Evolutionary conservation across 2,329 filamentous ascomycete species (phyloP).

Genomic region (Aspergillus pseudoterreus): DNA sequence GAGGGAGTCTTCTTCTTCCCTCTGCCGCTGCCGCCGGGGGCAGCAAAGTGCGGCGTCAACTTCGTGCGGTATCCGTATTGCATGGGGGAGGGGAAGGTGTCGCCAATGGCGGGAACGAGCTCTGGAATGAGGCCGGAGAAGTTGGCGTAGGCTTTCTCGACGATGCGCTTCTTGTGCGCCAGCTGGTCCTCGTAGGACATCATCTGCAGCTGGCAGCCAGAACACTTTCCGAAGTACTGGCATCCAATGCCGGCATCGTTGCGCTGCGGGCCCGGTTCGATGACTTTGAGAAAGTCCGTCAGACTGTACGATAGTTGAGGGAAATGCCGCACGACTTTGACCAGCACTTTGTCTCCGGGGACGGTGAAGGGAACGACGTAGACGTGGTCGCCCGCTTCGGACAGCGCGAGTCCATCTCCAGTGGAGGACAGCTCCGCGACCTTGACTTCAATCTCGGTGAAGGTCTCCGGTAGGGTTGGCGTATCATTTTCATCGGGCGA

Average conservation of each 20-base stretch:
- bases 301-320: conserved; percentile 64
- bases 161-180: conserved; percentile 74
- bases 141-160: conserved; percentile 87
- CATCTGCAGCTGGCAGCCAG: conserved; percentile 97
- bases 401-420: conserved; percentile 80
- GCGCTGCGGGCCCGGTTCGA: conserved; percentile 68
- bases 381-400: conserved; percentile 62
- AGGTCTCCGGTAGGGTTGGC: conserved; percentile 56
- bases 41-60: conserved; percentile 92
- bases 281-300: conserved; percentile 77
- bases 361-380: conserved; percentile 87
- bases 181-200: conserved; percentile 84
- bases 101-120: conserved; percentile 68
- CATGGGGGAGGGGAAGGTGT: conserved; percentile 85
- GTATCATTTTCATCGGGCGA: conserved; percentile 24
- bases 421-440: conserved; percentile 82
- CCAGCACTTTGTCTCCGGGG: conserved; percentile 75
- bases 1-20: conserved; percentile 50
- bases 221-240: conserved; percentile 81
- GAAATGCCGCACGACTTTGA: conserved; percentile 74
- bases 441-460: conserved; percentile 76
- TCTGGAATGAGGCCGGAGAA: conserved; percentile 80
- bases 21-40: conserved; percentile 55
- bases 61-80: conserved; percentile 96
- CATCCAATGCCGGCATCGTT: conserved; percentile 75